Conservation (phyloP, 228 moss, liverwort and hornwort genomes). For the Sphagnum magellanicum region DNA sequence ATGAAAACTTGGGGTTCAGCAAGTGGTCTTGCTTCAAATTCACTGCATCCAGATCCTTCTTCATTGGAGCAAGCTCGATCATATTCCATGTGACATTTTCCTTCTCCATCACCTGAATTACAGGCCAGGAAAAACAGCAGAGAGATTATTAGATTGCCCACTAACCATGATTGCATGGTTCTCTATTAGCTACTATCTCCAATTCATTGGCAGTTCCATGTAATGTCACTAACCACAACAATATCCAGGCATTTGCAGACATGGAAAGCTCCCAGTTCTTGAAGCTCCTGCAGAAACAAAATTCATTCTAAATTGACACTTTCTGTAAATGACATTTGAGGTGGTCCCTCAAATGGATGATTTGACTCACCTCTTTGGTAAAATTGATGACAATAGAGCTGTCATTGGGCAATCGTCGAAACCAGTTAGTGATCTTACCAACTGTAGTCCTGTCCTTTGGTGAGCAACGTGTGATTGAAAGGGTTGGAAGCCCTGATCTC, state of each 20-base stretch:
- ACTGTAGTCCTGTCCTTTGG: background rate
- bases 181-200: too few relatives aligned
- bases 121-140: too few relatives aligned
- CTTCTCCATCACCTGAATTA: slow-evolving; percentile 7
- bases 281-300: too few relatives aligned
- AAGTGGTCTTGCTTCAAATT: background rate
- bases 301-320: too few relatives aligned
- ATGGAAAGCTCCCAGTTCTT: too few relatives aligned
- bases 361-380: background rate
- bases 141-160: too few relatives aligned
- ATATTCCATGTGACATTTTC: slow-evolving; percentile 18
- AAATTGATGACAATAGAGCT: background rate
- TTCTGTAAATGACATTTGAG: too few relatives aligned
- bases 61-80: slow-evolving; percentile 16
- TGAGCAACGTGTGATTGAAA: background rate
- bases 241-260: too few relatives aligned
- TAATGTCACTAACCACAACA: too few relatives aligned
- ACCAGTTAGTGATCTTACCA: too few relatives aligned
- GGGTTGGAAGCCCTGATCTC: background rate
- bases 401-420: background rate
- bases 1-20: slow-evolving; percentile 10
- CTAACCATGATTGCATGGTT: too few relatives aligned
- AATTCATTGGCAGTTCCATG: too few relatives aligned
- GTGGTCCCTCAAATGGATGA: background rate
- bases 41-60: slow-evolving; percentile 12